phyloP scores from a whole-genome alignment of 352 stramenopile species.

The Saprolegnia parasitica region DNA sequence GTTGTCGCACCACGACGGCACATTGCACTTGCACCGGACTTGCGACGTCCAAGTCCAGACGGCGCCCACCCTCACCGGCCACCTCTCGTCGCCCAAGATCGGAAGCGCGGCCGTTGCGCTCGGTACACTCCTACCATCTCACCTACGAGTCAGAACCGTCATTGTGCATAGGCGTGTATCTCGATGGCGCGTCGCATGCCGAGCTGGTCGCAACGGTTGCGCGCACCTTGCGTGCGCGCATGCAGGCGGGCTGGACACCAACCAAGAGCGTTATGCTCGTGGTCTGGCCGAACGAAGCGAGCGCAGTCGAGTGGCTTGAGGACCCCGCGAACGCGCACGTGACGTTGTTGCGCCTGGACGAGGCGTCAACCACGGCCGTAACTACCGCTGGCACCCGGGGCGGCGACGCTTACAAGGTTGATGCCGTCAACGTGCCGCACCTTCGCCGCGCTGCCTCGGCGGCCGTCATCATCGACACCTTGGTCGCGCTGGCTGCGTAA shows the following conservation, averaged over 20 bases:
- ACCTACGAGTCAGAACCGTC: background rate
- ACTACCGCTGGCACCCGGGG: background rate
- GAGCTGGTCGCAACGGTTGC: background rate
- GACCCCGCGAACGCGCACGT: background rate
- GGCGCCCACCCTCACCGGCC: background rate
- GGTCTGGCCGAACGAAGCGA: background rate
- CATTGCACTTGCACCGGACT: background rate
- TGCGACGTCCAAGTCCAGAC: background rate
- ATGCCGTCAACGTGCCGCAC: constrained; percentile 2
- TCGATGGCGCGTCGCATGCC: background rate
- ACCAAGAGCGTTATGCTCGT: background rate
- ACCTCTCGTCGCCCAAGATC: background rate
- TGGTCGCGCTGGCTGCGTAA: background rate
- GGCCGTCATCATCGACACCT: background rate
- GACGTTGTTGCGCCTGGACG: background rate
- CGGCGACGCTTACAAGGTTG: background rate
- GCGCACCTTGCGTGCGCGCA: background rate
- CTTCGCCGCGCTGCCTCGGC: background rate
- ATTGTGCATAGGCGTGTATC: background rate
- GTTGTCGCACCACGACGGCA: background rate
- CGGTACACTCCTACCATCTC: too few relatives aligned
- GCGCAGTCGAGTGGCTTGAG: background rate
- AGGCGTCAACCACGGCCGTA: background rate
- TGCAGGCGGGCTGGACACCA: background rate
- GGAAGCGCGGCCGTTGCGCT: background rate